Evolutionary conservation across 768 basidiomycete genomes (phyloP).

Genomic region (Termitomyces eurrhizus): DNA sequence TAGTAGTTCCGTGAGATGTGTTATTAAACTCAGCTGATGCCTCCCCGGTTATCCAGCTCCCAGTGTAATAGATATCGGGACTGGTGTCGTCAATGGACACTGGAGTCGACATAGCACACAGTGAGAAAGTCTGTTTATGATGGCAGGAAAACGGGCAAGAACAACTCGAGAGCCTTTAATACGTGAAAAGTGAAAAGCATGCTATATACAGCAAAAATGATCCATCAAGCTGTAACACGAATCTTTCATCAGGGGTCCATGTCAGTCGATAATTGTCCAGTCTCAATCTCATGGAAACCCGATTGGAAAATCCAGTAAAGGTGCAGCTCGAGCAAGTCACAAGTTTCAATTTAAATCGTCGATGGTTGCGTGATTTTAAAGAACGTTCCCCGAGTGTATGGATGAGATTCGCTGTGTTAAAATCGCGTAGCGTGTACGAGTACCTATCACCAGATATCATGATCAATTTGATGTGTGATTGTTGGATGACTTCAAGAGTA

Average conservation of each 20-base stretch:
- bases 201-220: background rate
- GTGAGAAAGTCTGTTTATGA: background rate
- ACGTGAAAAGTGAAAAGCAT: background rate
- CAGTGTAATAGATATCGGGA: background rate
- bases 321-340: background rate
- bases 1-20: slow-evolving; percentile 8
- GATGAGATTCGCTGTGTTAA: background rate
- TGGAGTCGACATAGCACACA: slow-evolving; percentile 15
- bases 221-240: background rate
- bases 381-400: background rate
- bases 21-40: background rate
- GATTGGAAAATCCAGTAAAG: background rate
- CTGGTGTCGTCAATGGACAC: slow-evolving; percentile 4
- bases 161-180: background rate
- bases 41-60: slow-evolving; percentile 1
- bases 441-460: background rate
- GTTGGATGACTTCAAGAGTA: too few relatives aligned
- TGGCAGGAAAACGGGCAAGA: background rate
- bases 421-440: background rate
- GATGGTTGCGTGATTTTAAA: background rate
- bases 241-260: background rate
- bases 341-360: background rate
- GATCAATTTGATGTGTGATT: too few relatives aligned
- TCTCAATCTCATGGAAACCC: background rate
- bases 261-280: background rate